Evolutionary conservation across 345 rosid genomes (phyloP), one percentile per base, ranked within the genome.

Genomic region (Lepidium didymum): DNA sequence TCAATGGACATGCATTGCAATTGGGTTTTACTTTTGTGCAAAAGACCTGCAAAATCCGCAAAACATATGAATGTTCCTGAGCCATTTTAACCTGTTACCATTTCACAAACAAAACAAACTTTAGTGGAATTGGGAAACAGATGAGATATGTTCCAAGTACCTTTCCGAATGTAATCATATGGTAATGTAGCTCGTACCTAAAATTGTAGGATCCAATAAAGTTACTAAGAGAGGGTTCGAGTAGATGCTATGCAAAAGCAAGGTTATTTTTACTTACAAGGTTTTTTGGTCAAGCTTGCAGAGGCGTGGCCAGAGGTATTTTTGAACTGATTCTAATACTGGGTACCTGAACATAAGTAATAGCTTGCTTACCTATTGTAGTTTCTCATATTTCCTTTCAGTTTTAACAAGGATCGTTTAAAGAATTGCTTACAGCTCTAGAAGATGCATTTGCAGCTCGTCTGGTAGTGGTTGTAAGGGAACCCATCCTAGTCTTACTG

Each of bases 81-180:
- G 41, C 19, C 8, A 63, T 13, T 34, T 50, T 35, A 42, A 58
- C 41, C 21, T 35, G 41, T 21, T 13, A 38, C 18, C 52, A 25
- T n/a, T 56, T 15, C 13, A 66, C 21, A 67, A 68, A 67, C 31
- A 37, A 4, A 31, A 21, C 6, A 60, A 2, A 3, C 7, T 36
- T 52, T 44, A 23, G 14, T 40, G 51, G 29, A 31, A 54, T 68
- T 21, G 56, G 1, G 2, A 15, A 35, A 29, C 15, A 44, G 15
- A 19, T 46, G 21, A 42, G 19, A 61, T 43, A 3, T 14, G 40
- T 21, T 52, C 27, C 34, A 68, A 15, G 5, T 74, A 90, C 97
- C 97, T 92, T 92, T 80, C 97, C 97, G 72, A 90, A 92, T 75
- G 97, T 92, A 18, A 90, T 90, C 94, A 92, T 77, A 77, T 90